Evolutionary conservation across 176 grass and related monocot species (phyloP).

Genomic region (Oryza meyeriana): DNA sequence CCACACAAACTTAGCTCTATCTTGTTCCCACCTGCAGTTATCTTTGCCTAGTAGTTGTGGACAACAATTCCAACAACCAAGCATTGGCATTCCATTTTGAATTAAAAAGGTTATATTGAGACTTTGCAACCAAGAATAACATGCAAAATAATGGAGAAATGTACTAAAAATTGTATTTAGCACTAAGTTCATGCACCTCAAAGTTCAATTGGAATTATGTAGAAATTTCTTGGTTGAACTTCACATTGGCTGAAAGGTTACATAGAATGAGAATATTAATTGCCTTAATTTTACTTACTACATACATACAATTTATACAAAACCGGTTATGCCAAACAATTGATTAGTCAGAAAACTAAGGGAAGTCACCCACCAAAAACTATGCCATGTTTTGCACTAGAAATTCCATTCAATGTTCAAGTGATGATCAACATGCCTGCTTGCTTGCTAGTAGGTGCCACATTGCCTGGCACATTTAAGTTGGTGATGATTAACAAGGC

Average conservation of each 20-base stretch:
- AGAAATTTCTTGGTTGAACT: not conserved
- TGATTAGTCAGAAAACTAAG: too few species aligned
- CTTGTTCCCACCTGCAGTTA: not conserved
- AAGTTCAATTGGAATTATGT: not conserved
- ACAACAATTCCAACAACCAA: not conserved
- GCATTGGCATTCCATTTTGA: not conserved
- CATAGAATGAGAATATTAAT: not conserved
- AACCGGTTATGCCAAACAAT: not conserved
- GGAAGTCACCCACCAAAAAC: too few species aligned
- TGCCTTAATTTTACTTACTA: not conserved
- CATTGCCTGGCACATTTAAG: not conserved
- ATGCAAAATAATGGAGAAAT: not conserved
- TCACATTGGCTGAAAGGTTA: not conserved
- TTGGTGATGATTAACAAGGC: not conserved
- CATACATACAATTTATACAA: not conserved
- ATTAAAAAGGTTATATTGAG: not conserved
- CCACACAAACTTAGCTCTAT: not conserved
- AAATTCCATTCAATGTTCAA: too few species aligned
- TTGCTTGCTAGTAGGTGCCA: not conserved
- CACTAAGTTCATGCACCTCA: not conserved
- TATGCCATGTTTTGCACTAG: too few species aligned
- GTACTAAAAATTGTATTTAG: not conserved
- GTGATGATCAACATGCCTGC: too few species aligned
- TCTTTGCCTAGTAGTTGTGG: not conserved
- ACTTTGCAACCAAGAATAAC: not conserved